Percentiles rank a stretch among this genome's conserved stretches.
Conservation (phyloP, 2,329 filamentous ascomycete species). For the Zopfia rhizophila region DNA sequence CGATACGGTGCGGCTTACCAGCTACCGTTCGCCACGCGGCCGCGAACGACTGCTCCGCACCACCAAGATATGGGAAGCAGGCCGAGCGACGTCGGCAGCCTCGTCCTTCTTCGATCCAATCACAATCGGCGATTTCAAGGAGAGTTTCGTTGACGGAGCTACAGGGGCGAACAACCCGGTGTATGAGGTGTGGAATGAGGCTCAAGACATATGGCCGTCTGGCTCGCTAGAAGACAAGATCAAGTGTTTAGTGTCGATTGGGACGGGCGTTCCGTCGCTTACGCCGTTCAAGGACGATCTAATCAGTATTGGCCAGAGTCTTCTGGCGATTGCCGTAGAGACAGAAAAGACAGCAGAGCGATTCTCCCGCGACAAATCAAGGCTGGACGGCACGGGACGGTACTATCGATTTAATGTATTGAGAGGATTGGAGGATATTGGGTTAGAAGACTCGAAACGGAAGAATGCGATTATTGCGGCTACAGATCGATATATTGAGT, state of each 20-base stretch:
- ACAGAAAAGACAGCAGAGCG: conserved; percentile 53
- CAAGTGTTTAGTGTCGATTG: conserved; percentile 50
- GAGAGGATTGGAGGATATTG: conserved; percentile 54
- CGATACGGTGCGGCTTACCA: conserved; percentile 20
- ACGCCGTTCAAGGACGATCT: conserved; percentile 10
- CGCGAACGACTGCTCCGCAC: conserved; percentile 19
- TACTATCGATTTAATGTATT: conserved; percentile 60
- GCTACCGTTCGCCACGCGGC: conserved; percentile 19
- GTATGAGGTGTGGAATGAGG: conserved; percentile 50
- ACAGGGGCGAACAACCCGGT: conserved; percentile 57
- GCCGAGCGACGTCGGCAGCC: conserved; percentile 43
- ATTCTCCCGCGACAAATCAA: conserved; percentile 47
- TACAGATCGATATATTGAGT: conserved; percentile 30
- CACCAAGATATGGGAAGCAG: conserved; percentile 22
- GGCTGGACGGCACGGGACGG: conserved; percentile 38
- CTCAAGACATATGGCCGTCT: conserved; percentile 47
- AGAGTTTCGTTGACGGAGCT: conserved; percentile 54
- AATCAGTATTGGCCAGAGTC: conserved; percentile 19
- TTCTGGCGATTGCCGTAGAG: conserved; percentile 49
- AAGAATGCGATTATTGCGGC: conserved; percentile 29
- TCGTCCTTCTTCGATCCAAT: conserved; percentile 49
- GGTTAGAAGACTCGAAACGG: conserved; percentile 50
- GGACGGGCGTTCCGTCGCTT: conserved; percentile 13
- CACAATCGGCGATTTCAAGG: conserved; percentile 41
- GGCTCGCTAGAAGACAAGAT: conserved; percentile 32